A percentile compares a stretch with the other conserved stretches of the same genome.
phyloP scores from a whole-genome alignment of 768 basidiomycete genomes.

The Calocybe indica region DNA sequence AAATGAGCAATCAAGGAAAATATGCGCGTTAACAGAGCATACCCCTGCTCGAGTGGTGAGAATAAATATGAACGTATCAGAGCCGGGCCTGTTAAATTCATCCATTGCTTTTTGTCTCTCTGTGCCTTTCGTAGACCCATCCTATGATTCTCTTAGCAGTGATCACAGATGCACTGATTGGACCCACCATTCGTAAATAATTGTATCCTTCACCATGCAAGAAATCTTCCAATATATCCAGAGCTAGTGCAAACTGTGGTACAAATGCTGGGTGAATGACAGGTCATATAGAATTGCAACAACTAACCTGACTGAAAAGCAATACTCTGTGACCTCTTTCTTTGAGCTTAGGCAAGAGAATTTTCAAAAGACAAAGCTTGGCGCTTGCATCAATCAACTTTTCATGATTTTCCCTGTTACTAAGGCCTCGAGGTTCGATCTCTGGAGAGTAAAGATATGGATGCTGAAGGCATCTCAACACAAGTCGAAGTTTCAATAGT shows the following conservation, averaged over 20 bases:
- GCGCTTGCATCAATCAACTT: conserved; percentile 79
- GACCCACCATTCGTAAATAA: conserved; percentile 67
- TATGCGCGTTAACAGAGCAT: conserved; percentile 10
- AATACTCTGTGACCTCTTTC: conserved; percentile 84
- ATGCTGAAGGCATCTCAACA: conserved; percentile 77
- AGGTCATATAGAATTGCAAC: background rate
- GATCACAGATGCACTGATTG: background rate
- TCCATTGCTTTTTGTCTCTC: conserved; percentile 95
- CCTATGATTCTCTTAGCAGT: conserved; percentile 37
- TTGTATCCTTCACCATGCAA: conserved; percentile 73
- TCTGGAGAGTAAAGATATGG: conserved; percentile 80
- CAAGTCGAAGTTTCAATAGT: background rate
- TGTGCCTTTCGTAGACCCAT: conserved; percentile 81
- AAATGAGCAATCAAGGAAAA: conserved; percentile 1
- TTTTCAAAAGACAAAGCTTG: conserved; percentile 77
- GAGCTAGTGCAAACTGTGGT: conserved; percentile 75
- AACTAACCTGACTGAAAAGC: conserved; percentile 81
- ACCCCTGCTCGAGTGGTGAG: conserved; percentile 88
- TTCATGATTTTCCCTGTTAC: conserved; percentile 58
- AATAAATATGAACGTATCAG: conserved; percentile 87
- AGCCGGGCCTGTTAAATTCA: conserved; percentile 82
- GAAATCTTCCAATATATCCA: conserved; percentile 89
- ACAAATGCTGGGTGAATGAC: conserved; percentile 1
- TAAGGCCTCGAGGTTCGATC: conserved; percentile 67
- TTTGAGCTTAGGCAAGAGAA: conserved; percentile 76